Base-by-base conservation (phyloP, 1,284 basidiomycete species). In the Ceratobasidium sp. region DNA sequence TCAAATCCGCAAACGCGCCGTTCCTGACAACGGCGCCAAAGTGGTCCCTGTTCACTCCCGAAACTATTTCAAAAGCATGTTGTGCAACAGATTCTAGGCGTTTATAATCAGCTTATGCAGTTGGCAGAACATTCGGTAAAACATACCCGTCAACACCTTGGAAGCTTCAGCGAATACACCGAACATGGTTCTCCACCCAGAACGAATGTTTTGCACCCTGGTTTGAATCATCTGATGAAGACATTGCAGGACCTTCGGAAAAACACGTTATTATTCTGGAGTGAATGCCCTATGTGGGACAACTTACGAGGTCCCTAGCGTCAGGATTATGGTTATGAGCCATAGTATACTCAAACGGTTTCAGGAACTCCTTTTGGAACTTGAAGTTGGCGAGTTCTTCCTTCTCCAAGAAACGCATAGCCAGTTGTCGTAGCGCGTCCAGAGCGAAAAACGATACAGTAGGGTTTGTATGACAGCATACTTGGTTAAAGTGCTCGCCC, bases 131-230 rank as follows among this genome's bases (percentile, higher is more conserved):
- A 23, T 46, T 12, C 23, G 15, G 67, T 54, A 4, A 26, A 78
- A 81, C 88, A 62, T 80, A 94, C 94, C 94, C 82, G 96, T 97
- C 38, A 93, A 87, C n/a, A 97, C 96, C 83, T 93, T 95, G 3
- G 97, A 97, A 0, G 97, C 96, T 13, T 97, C 96, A 40, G 97
- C 95, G 83, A 99, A 98, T 13, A 99, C 97, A 44, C 95, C 95
- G 84, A 99, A 99, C 94, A 99, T 98, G 0, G 98, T 99, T 80
- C 96, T 89, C 98, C 98, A 99, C 28, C 98, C 98, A 0, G 98
- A 99, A 42, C 98, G 92, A 86, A 99, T 91, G 84, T 99, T 99
- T 81, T 96, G 92, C 2, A 95, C 95, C 48, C 96, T 91, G 15
- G 96, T 94, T 86, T 98, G 97, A 76, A 99, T 93, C 98, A 99